Evolutionary conservation across 177 flowering plant genomes (phyloP).

Genomic region (Vitis hybrid): DNA sequence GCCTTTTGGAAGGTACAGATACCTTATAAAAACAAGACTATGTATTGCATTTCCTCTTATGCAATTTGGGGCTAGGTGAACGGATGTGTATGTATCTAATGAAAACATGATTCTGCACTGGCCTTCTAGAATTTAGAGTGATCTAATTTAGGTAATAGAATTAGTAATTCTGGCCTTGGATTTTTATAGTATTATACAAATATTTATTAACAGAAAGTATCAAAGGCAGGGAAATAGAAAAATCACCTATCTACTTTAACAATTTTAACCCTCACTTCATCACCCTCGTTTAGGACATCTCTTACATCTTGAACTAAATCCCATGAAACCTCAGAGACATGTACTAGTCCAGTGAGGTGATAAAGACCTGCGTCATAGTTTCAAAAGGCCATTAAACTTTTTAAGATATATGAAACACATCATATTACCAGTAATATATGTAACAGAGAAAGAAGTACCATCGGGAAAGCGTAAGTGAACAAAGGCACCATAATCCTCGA

Average conservation of each 20-base stretch:
- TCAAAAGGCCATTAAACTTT: slow-evolving; percentile 2
- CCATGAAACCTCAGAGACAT: slow-evolving; percentile 96
- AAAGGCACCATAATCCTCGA: slow-evolving; percentile 93
- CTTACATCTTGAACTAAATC: slow-evolving; percentile 87
- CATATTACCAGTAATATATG: not conserved
- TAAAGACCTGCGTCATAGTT: slow-evolving; percentile 54
- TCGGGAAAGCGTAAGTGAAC: slow-evolving; percentile 80
- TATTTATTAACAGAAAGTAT: not conserved
- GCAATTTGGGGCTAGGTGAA: too few species aligned
- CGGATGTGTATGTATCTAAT: too few species aligned
- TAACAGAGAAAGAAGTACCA: slow-evolving; percentile 49
- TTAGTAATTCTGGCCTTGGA: not conserved
- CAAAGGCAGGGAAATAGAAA: not conserved
- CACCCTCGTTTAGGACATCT: slow-evolving; percentile 74
- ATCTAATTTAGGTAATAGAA: not conserved
- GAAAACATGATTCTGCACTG: not conserved
- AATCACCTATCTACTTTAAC: slow-evolving; percentile 65
- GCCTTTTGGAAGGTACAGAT: too few species aligned
- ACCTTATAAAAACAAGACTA: too few species aligned
- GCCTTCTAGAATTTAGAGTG: not conserved
- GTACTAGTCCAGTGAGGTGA: slow-evolving; percentile 91
- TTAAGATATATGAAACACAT: not conserved
- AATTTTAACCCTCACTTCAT: slow-evolving; percentile 74
- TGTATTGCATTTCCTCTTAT: too few species aligned
- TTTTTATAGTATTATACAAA: not conserved